A percentile compares a stretch with the other conserved stretches of the same genome.
Conservation (phyloP, 2,329 filamentous ascomycete species). For the Lasiodiplodia citricola region DNA sequence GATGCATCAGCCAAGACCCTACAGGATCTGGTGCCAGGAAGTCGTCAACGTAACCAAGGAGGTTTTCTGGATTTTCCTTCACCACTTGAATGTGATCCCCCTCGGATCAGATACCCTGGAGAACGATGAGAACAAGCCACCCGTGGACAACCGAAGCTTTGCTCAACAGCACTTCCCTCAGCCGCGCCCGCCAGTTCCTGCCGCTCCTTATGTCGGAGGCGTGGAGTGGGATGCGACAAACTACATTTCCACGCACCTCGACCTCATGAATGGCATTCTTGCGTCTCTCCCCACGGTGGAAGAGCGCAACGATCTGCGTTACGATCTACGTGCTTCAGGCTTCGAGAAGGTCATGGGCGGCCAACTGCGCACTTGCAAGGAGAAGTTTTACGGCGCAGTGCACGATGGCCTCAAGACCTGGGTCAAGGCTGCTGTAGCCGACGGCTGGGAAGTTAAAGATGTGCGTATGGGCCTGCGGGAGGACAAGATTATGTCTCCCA, state of each 20-base stretch:
- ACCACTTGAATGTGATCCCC: constrained; percentile 87
- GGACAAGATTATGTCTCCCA: constrained; percentile 45
- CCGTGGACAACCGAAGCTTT: constrained; percentile 42
- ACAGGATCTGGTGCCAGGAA: constrained; percentile 93
- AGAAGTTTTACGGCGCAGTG: constrained; percentile 94
- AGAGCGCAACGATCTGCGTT: constrained; percentile 79
- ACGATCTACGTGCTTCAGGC: constrained; percentile 78
- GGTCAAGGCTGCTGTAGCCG: constrained; percentile 84
- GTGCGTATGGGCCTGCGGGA: constrained; percentile 71
- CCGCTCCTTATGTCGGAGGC: constrained; percentile 93
- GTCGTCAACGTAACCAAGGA: constrained; percentile 93
- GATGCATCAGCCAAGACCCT: constrained; percentile 86
- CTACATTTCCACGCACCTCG: constrained; percentile 89
- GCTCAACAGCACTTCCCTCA: constrained; percentile 78
- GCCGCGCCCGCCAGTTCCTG: constrained; percentile 86
- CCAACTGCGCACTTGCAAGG: constrained; percentile 88
- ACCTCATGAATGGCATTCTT: constrained; percentile 88
- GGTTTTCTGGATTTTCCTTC: constrained; percentile 98
- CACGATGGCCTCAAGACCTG: constrained; percentile 89
- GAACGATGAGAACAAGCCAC: not conserved
- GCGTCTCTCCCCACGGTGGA: constrained; percentile 73
- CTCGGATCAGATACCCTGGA: constrained; percentile 51
- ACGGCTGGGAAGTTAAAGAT: constrained; percentile 83
- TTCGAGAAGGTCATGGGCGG: constrained; percentile 90
- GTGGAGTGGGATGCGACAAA: constrained; percentile 99